phyloP scores from a whole-genome alignment of 164 flowering plant genomes.

The Sedum album region DNA sequence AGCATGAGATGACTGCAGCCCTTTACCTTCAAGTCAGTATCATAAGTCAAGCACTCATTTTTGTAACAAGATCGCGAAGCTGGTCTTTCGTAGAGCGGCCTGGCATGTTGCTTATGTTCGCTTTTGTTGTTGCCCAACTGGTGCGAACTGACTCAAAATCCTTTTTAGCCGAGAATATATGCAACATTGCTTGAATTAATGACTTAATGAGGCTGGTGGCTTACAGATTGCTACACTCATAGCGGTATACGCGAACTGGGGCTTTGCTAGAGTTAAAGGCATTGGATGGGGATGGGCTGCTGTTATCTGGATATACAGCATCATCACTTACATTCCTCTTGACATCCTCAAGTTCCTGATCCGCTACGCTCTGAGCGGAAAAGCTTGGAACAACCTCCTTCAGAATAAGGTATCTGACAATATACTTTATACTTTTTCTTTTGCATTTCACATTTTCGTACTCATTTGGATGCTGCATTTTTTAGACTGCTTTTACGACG shows the following conservation, averaged over 20 bases:
- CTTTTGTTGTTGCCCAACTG: slow-evolving; percentile 66
- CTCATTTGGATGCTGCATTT: background rate
- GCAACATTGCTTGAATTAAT: background rate
- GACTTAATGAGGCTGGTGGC: background rate
- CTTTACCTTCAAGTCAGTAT: slow-evolving; percentile 86
- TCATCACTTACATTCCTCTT: slow-evolving; percentile 64
- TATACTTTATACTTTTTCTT: background rate
- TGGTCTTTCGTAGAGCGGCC: slow-evolving; percentile 86
- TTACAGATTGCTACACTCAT: slow-evolving; percentile 50
- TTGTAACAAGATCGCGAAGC: slow-evolving; percentile 82
- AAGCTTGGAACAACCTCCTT: slow-evolving; percentile 52
- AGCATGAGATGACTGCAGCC: slow-evolving; percentile 50
- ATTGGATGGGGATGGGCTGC: slow-evolving; percentile 90
- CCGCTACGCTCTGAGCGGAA: slow-evolving; percentile 45
- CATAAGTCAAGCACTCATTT: slow-evolving; percentile 86
- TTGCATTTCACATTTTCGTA: background rate
- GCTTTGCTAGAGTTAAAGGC: slow-evolving; percentile 49
- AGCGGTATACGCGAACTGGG: slow-evolving; percentile 59
- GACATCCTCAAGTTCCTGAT: slow-evolving; percentile 60
- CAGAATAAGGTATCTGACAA: slow-evolving; percentile 37
- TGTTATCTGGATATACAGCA: slow-evolving; percentile 56
- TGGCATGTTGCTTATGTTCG: slow-evolving; percentile 50
- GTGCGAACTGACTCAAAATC: slow-evolving; percentile 16
- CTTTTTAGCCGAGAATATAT: background rate
- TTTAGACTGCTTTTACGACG: slow-evolving; percentile 67